Conservation (phyloP, 768 basidiomycete species). For the Boletus bicolor region DNA sequence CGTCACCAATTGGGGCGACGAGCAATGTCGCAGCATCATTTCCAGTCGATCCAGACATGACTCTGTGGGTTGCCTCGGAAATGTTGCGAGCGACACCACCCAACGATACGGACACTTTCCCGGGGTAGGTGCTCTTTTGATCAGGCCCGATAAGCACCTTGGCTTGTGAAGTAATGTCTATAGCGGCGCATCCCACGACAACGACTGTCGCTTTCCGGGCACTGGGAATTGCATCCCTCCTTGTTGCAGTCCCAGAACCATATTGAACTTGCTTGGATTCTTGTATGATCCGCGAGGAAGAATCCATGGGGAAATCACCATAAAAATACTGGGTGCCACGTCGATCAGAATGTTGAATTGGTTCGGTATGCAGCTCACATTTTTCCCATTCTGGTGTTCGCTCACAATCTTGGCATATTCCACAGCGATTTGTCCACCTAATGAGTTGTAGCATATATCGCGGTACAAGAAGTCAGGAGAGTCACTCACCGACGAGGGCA, state of each 20-base stretch:
- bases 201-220: slow-evolving; percentile 46
- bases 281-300: not conserved
- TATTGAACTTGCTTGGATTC: not conserved
- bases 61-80: slow-evolving; percentile 81
- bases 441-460: not conserved
- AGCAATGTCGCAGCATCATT: slow-evolving; percentile 46
- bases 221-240: slow-evolving; percentile 3
- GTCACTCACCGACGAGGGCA: slow-evolving; percentile 67
- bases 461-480: not conserved
- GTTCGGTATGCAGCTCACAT: slow-evolving; percentile 12
- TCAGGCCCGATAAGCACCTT: slow-evolving; percentile 30
- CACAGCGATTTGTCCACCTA: slow-evolving; percentile 77
- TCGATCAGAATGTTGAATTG: not conserved
- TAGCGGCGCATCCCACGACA: slow-evolving; percentile 82
- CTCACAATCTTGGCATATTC: slow-evolving; percentile 58
- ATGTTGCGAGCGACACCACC: slow-evolving; percentile 97
- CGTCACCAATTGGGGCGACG: slow-evolving; percentile 72
- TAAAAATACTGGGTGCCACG: slow-evolving; percentile 12
- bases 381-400: slow-evolving; percentile 15
- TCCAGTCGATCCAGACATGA: slow-evolving; percentile 38
- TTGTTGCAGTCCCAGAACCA: not conserved
- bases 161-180: slow-evolving; percentile 76
- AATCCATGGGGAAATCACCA: not conserved
- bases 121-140: slow-evolving; percentile 77
- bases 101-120: slow-evolving; percentile 63